Percentiles rank a stretch among this genome's conserved stretches.
These are phyloP conservation scores for Heliamphora pulchella DNA, from an alignment of 179 eudicot genomes.

Conservation along the genomic window DNA sequence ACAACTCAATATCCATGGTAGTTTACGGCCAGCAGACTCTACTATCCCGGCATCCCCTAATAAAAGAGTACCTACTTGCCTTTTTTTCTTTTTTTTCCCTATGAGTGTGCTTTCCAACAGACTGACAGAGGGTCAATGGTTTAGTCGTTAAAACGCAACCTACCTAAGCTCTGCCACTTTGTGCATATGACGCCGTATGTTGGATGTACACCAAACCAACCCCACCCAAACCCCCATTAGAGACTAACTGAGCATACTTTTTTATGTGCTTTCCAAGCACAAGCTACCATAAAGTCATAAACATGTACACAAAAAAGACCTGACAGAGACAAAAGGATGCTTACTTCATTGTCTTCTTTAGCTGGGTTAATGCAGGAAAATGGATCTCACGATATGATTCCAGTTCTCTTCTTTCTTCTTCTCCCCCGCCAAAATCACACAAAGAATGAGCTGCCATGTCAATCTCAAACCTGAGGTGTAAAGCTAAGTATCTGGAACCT, in stretches of 20 bases:
- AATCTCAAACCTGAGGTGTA: slow-evolving; percentile 94
- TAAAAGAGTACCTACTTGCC: background rate
- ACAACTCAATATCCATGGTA: no score
- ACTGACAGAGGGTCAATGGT: no score
- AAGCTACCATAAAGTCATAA: background rate
- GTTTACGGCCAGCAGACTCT: background rate
- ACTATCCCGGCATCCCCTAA: background rate
- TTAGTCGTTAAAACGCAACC: no score
- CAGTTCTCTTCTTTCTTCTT: slow-evolving; percentile 71
- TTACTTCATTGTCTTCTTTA: slow-evolving; percentile 56
- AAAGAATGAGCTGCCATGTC: slow-evolving; percentile 99
- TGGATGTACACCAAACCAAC: no score
- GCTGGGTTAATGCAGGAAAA: slow-evolving; percentile 67
- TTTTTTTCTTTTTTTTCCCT: background rate
- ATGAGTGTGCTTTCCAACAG: no score
- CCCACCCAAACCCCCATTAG: no score
- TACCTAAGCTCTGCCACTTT: no score
- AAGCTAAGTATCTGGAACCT: slow-evolving; percentile 64
- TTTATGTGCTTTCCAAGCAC: background rate
- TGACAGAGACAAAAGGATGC: slow-evolving; percentile 10
- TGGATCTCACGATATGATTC: slow-evolving; percentile 84
- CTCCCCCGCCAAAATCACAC: slow-evolving; percentile 97
- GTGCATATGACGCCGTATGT: no score
- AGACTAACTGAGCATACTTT: no score
- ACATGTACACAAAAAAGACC: background rate